Evolutionary conservation across 805 yeast genomes (phyloP).

Genomic region (Metschnikowia lunata): DNA sequence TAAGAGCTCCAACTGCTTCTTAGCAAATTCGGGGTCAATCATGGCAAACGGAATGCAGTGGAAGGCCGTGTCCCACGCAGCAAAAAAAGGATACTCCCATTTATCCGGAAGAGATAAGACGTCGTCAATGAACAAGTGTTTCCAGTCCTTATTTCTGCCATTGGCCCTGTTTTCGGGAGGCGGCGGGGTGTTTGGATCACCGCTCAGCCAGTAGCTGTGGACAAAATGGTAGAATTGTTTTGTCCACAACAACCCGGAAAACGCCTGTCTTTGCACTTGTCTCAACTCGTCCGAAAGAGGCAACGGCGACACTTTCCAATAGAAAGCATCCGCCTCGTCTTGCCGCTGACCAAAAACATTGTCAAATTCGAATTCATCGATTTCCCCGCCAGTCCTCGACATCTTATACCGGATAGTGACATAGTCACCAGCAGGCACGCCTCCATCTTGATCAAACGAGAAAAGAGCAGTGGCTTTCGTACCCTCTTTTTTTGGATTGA

Average conservation of each 20-base stretch:
- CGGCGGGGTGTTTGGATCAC: constrained; percentile 71
- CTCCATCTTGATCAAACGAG: constrained; percentile 68
- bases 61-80: constrained; percentile 96
- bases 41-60: constrained; percentile 90
- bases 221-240: constrained; percentile 87
- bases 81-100: constrained; percentile 95
- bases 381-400: constrained; percentile 38
- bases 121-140: constrained; percentile 82
- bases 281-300: constrained; percentile 78
- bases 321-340: constrained; percentile 89
- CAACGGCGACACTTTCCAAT: constrained; percentile 81
- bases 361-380: constrained; percentile 76
- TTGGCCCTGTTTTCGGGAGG: constrained; percentile 79
- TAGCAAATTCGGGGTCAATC: constrained; percentile 91
- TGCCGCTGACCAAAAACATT: constrained; percentile 62
- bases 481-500: constrained; percentile 69
- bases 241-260: constrained; percentile 91
- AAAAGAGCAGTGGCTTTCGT: constrained; percentile 87
- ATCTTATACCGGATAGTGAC: constrained; percentile 80
- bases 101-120: constrained; percentile 87
- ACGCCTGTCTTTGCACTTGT: constrained; percentile 86
- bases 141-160: constrained; percentile 88
- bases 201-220: constrained; percentile 80
- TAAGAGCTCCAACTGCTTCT: constrained; percentile 77
- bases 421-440: constrained; percentile 81